These are phyloP conservation scores for Saposhnikovia divaricata DNA, from an alignment of 129 eudicot species.

Conservation along the genomic window DNA sequence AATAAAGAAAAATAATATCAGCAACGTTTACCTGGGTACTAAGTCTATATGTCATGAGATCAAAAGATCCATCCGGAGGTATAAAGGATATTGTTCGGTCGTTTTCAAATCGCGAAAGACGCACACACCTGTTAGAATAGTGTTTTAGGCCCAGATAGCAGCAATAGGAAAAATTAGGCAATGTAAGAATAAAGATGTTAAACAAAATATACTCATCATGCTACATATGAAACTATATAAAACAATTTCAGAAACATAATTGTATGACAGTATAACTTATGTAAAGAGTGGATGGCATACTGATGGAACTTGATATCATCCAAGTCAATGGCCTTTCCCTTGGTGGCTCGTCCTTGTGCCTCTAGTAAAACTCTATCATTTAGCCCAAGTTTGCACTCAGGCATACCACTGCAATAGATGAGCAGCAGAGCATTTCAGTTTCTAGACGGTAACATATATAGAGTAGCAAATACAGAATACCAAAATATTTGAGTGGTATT, in stretches of 20 bases:
- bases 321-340: slow-evolving; percentile 95
- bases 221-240: neutral
- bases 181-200: neutral
- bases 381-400: slow-evolving; percentile 96
- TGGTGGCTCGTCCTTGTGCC: slow-evolving; percentile 91
- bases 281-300: slow-evolving; percentile 36
- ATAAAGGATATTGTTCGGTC: slow-evolving; percentile 90
- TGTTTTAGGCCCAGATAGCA: neutral
- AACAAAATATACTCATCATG: neutral
- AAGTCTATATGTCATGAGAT: slow-evolving; percentile 97
- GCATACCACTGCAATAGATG: slow-evolving; percentile 85
- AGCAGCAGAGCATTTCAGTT: slow-evolving; percentile 8
- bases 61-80: slow-evolving; percentile 99
- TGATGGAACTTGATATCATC: slow-evolving; percentile 99
- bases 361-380: slow-evolving; percentile 93
- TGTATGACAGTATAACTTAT: neutral
- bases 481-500: neutral
- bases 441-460: neutral
- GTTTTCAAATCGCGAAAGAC: slow-evolving; percentile 92
- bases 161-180: neutral
- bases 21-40: slow-evolving; percentile 66
- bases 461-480: neutral
- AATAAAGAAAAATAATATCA: no score
- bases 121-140: slow-evolving; percentile 61
- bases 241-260: neutral